Percentiles rank a stretch among this genome's conserved stretches.
Conservation (phyloP, 768 basidiomycete genomes). For the Lactarius pseudohatsudake region DNA sequence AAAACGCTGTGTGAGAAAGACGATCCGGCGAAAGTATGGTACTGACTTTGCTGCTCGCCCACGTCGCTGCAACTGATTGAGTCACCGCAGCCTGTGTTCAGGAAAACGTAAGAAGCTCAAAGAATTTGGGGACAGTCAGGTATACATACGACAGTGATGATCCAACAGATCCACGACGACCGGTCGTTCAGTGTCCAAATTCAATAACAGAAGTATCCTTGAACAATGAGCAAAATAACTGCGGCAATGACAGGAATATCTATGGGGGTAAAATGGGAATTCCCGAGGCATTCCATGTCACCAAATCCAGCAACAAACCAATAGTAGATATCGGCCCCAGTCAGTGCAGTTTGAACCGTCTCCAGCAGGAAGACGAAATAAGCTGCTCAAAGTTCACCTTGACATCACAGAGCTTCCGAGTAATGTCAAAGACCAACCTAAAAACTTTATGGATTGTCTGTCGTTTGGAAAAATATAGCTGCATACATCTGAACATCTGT, state of each 20-base stretch:
- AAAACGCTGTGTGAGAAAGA: not conserved
- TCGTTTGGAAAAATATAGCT: not conserved
- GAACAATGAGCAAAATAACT: not conserved
- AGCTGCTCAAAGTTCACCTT: not conserved
- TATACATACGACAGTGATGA: not conserved
- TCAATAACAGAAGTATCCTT: not conserved
- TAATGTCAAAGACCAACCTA: not conserved
- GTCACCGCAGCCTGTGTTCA: not conserved
- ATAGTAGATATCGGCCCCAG: not conserved
- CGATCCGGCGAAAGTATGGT: not conserved
- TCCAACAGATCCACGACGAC: not conserved
- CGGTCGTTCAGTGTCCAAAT: not conserved
- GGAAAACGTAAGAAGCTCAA: not conserved
- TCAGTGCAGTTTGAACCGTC: not conserved
- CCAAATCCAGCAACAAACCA: not conserved
- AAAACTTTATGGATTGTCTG: not conserved
- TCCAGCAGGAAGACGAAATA: not conserved
- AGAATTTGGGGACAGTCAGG: not conserved
- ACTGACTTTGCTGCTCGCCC: not conserved
- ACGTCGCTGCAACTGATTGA: not conserved
- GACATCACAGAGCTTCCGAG: not conserved
- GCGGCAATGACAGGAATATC: not conserved
- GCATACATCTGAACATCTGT: not conserved
- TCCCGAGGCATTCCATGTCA: not conserved
- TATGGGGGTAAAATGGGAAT: not conserved